These are phyloP conservation scores for Capsella rubella DNA, from an alignment of 441 rosid species.

Conservation along the genomic window DNA sequence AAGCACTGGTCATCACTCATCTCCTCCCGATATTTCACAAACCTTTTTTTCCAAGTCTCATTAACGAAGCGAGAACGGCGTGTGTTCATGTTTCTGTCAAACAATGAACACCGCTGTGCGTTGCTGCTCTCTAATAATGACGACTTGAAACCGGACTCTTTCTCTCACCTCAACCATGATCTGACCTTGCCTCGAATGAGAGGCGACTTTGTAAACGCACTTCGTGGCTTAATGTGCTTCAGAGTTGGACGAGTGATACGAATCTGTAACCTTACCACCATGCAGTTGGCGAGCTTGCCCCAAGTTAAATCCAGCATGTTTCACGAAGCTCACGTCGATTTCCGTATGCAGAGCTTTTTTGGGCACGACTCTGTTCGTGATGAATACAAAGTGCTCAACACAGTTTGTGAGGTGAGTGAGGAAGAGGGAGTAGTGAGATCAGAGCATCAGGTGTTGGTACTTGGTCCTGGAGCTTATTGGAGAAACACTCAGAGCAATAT, in stretches of 20 bases:
- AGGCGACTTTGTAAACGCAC: not conserved
- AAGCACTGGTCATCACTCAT: not conserved
- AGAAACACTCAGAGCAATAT: not conserved
- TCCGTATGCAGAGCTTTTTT: not conserved
- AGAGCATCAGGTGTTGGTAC: not conserved
- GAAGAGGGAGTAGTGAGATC: not conserved
- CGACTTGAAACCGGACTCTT: not conserved
- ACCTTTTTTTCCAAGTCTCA: not conserved
- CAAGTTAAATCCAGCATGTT: not conserved
- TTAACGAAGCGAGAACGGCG: not conserved
- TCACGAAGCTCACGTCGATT: not conserved
- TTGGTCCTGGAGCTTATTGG: conserved; percentile 1
- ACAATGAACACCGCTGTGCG: not conserved
- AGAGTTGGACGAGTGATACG: not conserved
- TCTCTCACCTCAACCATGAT: not conserved
- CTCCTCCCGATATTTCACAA: conserved; percentile 3
- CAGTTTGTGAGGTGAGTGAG: no score
- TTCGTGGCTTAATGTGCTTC: conserved; percentile 1
- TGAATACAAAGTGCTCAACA: conserved; percentile 11
- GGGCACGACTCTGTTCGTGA: not conserved
- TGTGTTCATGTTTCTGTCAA: not conserved
- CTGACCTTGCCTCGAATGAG: not conserved
- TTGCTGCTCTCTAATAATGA: not conserved
- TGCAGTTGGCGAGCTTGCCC: not conserved
- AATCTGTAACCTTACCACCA: not conserved